Conservation (phyloP, 163 green algal species). For the Dunaliella salina region DNA sequence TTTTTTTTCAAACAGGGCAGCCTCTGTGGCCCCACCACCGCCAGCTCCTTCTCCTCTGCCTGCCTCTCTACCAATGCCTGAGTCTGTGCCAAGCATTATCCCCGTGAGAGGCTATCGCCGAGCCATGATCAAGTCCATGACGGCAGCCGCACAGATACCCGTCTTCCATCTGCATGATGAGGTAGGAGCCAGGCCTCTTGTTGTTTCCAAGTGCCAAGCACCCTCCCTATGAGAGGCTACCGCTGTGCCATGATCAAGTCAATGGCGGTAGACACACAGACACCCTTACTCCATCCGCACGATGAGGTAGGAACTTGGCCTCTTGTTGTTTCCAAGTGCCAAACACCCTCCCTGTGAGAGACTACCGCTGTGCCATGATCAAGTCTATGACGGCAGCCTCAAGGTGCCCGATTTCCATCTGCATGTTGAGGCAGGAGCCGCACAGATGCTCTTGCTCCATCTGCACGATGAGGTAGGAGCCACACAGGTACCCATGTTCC, state of each 20-base stretch:
- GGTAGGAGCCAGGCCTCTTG: too few relatives aligned
- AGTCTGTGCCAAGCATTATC: not conserved
- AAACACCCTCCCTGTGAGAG: conserved; percentile 21
- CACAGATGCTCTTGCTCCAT: too few relatives aligned
- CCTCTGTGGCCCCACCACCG: not conserved
- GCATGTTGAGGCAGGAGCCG: conserved; percentile 80
- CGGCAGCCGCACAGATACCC: conserved; percentile 56
- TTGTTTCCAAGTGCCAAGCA: too few relatives aligned
- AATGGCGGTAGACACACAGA: too few relatives aligned
- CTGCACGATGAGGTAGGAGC: too few relatives aligned
- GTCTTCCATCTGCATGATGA: conserved; percentile 86
- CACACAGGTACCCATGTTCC: too few relatives aligned
- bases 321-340: too few relatives aligned
- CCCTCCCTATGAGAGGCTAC: too few relatives aligned
- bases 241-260: too few relatives aligned
- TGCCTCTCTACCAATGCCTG: not conserved
- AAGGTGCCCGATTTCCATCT: conserved; percentile 82
- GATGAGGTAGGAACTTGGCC: too few relatives aligned
- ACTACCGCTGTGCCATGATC: conserved; percentile 74
- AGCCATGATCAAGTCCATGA: conserved; percentile 82
- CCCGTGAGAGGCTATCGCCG: conserved; percentile 44
- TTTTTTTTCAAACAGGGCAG: too few relatives aligned
- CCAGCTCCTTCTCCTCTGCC: not conserved
- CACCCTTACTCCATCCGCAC: too few relatives aligned
- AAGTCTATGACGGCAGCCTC: conserved; percentile 61